Percentiles rank a stretch among this genome's conserved stretches.
Conservation (phyloP, 108 stramenopile species). For the Fistulifera pelliculosa region DNA sequence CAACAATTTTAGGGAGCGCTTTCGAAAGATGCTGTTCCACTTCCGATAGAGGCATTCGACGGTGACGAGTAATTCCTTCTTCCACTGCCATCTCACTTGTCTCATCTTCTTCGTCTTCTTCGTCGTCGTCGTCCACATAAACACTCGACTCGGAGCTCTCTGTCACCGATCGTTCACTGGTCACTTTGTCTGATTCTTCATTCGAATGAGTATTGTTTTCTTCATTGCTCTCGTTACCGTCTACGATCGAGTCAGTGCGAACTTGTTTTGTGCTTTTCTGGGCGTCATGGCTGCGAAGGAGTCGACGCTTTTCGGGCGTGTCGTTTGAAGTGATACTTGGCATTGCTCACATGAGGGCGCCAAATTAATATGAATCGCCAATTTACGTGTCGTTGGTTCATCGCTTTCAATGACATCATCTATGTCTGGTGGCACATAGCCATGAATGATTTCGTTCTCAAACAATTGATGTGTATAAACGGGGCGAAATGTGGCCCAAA, state of each 20-base stretch:
- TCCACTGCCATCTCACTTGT: slow-evolving; percentile 26
- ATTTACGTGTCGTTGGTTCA: too few relatives aligned
- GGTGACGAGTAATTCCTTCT: slow-evolving; percentile 48
- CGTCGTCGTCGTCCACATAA: slow-evolving; percentile 7
- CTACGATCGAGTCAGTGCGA: background rate
- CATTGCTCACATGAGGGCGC: slow-evolving; percentile 36
- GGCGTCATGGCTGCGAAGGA: background rate
- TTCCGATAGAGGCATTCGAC: slow-evolving; percentile 17
- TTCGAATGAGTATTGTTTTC: background rate
- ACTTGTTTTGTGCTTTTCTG: slow-evolving; percentile 1
- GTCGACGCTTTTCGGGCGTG: slow-evolving; percentile 1
- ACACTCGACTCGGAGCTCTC: background rate
- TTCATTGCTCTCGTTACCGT: background rate
- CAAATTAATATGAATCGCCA: slow-evolving; percentile 17
- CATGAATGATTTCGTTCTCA: slow-evolving; percentile 40
- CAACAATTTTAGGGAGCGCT: slow-evolving; percentile 12
- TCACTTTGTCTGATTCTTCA: background rate
- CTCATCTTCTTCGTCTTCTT: too few relatives aligned
- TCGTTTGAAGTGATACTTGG: slow-evolving; percentile 5
- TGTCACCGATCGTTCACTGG: background rate
- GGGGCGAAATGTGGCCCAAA: slow-evolving; percentile 40
- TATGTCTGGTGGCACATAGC: slow-evolving; percentile 38
- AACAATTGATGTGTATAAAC: slow-evolving; percentile 77
- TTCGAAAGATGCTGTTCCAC: slow-evolving; percentile 4
- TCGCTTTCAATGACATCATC: slow-evolving; percentile 5